A percentile compares a stretch with the other conserved stretches of the same genome.
phyloP scores from a whole-genome alignment of 2,329 filamentous ascomycete species.

The Penicillium freii region DNA sequence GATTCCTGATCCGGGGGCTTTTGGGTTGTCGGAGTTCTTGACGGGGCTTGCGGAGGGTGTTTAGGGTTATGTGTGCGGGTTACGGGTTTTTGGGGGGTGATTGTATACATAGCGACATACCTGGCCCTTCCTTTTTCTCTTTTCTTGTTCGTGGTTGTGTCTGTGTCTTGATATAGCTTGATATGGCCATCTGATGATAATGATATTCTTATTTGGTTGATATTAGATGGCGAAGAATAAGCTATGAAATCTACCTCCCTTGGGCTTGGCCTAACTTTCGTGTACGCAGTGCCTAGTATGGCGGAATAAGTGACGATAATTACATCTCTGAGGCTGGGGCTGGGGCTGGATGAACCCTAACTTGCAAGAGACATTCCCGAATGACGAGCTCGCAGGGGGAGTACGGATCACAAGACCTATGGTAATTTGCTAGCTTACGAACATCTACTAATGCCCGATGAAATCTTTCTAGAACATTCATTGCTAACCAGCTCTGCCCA shows the following conservation, averaged over 20 bases:
- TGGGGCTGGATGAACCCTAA: not conserved
- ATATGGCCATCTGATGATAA: not conserved
- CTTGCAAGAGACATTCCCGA: not conserved
- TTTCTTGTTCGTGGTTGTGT: not conserved
- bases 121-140: not conserved
- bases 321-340: not conserved
- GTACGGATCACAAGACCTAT: too few relatives aligned
- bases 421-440: not conserved
- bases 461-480: slow-evolving; percentile 13
- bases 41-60: slow-evolving; percentile 65
- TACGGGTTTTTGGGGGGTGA: not conserved
- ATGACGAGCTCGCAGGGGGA: not conserved
- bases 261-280: too few relatives aligned
- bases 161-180: not conserved
- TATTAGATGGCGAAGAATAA: not conserved
- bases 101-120: not conserved
- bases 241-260: too few relatives aligned
- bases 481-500: slow-evolving; percentile 19
- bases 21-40: slow-evolving; percentile 83
- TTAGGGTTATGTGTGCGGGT: slow-evolving; percentile 18
- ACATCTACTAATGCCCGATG: not conserved
- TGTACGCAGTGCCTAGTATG: too few relatives aligned
- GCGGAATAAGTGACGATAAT: not conserved
- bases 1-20: slow-evolving; percentile 70
- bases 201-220: not conserved